Conservation (phyloP, 139 green algal genomes). For the Chlamydomonas sphaeroides region DNA sequence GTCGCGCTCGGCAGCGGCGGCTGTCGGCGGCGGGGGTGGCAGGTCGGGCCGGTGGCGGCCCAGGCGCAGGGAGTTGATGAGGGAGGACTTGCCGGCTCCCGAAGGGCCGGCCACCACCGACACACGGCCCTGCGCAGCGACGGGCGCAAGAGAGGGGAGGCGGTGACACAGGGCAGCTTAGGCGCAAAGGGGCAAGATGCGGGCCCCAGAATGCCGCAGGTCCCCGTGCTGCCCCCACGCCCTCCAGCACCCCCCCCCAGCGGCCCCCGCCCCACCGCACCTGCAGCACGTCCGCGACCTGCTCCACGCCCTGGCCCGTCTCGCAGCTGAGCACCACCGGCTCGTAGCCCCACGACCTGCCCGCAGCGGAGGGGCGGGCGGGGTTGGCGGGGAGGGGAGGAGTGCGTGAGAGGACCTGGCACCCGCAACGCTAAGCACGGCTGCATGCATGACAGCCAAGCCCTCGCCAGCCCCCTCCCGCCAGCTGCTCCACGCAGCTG, state of each 20-base stretch:
- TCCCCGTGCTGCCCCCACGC: no score
- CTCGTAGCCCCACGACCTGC: slow-evolving; percentile 86
- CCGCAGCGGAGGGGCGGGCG: no score
- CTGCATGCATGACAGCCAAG: background rate
- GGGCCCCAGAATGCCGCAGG: no score
- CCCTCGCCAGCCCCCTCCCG: background rate
- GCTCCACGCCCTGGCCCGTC: slow-evolving; percentile 68
- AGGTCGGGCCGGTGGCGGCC: slow-evolving; percentile 52
- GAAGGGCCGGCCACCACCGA: slow-evolving; percentile 91
- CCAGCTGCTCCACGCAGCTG: no score
- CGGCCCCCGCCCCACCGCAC: no score
- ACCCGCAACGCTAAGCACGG: background rate
- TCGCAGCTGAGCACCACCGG: slow-evolving; percentile 77
- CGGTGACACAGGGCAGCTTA: no score
- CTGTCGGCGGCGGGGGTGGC: no score
- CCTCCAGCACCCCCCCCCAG: no score
- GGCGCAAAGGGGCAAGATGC: no score
- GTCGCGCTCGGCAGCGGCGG: background rate
- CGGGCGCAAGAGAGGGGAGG: no score
- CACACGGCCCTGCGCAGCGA: slow-evolving; percentile 40
- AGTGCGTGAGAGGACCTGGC: background rate
- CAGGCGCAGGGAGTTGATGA: slow-evolving; percentile 91
- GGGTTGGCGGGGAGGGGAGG: no score
- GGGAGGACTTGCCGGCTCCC: slow-evolving; percentile 92
- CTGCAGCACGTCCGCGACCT: slow-evolving; percentile 61